Percentiles rank a stretch among this genome's conserved stretches.
Conservation (phyloP, 768 basidiomycete species). For the Exsudoporus frostii region DNA sequence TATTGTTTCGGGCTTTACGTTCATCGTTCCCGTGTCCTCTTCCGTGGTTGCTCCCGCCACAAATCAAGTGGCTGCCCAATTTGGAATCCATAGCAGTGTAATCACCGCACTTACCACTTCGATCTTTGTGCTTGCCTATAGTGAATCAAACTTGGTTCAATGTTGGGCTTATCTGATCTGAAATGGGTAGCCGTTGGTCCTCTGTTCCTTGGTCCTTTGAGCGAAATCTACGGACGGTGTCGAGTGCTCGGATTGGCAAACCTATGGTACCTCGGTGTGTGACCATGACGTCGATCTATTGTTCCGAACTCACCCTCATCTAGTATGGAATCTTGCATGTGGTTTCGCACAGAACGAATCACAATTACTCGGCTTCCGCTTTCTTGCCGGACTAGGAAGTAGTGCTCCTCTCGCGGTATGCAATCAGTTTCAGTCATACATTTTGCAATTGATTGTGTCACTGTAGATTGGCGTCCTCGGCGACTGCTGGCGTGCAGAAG, state of each 20-base stretch:
- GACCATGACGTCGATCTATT: neutral
- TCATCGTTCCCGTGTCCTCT: constrained; percentile 67
- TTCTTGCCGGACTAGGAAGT: constrained; percentile 69
- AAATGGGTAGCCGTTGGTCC: constrained; percentile 28
- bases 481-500: constrained; percentile 57
- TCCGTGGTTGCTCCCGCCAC: constrained; percentile 72
- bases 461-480: constrained; percentile 55
- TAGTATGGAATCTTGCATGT: constrained; percentile 61
- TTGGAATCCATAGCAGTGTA: constrained; percentile 50
- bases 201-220: constrained; percentile 53
- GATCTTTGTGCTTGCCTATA: constrained; percentile 58
- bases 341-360: constrained; percentile 58
- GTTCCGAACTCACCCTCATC: constrained; percentile 2
- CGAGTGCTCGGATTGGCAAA: constrained; percentile 60
- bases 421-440: too few species aligned
- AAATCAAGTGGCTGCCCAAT: constrained; percentile 45
- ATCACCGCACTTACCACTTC: constrained; percentile 58
- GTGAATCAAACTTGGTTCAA: constrained; percentile 30
- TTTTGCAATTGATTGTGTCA: neutral
- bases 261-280: constrained; percentile 60
- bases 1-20: constrained; percentile 66
- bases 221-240: constrained; percentile 69
- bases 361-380: constrained; percentile 64
- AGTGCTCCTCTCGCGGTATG: constrained; percentile 59
- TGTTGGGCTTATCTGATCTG: neutral